Base-by-base conservation (phyloP, 2,329 filamentous ascomycete species). In the Nothomitra cinnamomea region DNA sequence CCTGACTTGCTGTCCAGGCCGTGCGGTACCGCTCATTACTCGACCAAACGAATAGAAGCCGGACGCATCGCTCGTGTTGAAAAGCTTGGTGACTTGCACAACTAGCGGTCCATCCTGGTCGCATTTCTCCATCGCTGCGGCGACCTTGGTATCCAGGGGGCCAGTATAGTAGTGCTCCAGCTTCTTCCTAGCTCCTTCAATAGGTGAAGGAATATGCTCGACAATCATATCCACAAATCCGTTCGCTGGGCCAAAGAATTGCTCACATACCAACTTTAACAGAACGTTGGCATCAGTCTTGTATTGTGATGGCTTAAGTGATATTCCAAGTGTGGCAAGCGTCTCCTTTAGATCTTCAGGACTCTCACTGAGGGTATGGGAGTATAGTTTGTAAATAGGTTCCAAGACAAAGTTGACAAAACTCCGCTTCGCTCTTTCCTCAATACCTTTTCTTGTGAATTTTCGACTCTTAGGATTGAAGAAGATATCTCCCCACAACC, bases 221-320 rank as follows among this genome's bases (percentile, higher is more conserved):
- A 89, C 79, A 56, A 96, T 71, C 92, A 98, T 96, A 65, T 98
- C 92, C 40, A 96, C 89, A 61, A 98, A 94, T 0, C 88, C 89
- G 17, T 78, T 81, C 1, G 88, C 85, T 7, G 85, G 80, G 0
- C 92, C 92, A 62, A 98, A 98, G 70, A 96, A 98, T 64, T 95
- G 87, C 64, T 87, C 85, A 66, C 90, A 96, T 4, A 95, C 89
- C 52, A 94, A 71, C 63, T 86, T 89, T 54, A 98, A 75, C 15
- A 98, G 76, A 38, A 89, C 83, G 61, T 86, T 92, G 3, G 92
- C 89, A 64, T 98, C 90, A 1, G 82, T 79, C 67, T 84, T 92
- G 66, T 94, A 87, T 64, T 96, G 88, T 6, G 87, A 89, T 2
- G 92, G 90, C 70, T 96, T 98, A 57, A 98, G 71, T 19, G 74